Base-by-base conservation (phyloP, 257 asterid genomes). In the Salvia hispanica region DNA sequence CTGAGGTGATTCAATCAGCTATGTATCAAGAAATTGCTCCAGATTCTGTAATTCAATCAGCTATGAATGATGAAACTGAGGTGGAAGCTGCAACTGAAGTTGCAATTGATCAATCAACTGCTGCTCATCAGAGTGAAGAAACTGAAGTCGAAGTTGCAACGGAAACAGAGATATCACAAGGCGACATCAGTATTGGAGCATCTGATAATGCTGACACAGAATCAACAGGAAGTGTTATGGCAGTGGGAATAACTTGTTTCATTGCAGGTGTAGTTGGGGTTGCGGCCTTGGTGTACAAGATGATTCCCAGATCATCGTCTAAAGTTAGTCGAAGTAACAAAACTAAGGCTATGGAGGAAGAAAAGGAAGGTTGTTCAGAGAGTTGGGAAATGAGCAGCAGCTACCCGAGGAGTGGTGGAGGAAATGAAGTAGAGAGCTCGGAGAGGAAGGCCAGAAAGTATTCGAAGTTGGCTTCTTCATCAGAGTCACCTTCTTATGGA, bases 401-500 rank as follows among this genome's bases (percentile, higher is more conserved):
- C 84, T 54, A 51, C 21, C 57, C 18, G 34, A 18, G 31, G 56
- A 64, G 47, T 55, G 77, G 47, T 55, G 77, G 56, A 28, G 80
- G 74, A 63, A 66, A 65, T 64, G 93, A 84, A 77, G 89, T 66
- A 61, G 84, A 83, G 40, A 88, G 88, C 83, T 39, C 62, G 4
- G 86, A 81, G 54, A 69, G 76, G 73, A 82, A 74, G 61, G 34
- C 70, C 3, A 69, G 78, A 61, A 75, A 66, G 72, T 46, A 34
- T 25, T 25, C 1, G 83, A 66, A 70, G 1, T 65, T 81, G 79
- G 89, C 95, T 69, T 82, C 94, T 55, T 75, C 88, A 3, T 77
- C 89, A n/a, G 87, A 64, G 9, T 79, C 95, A 0, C 85, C 80
- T 75, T 91, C 97, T 0, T 91, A 88, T 65, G 97, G 99, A 66